Conservation (phyloP, 148 eudicot genomes). For the Chenopodium quinoa region DNA sequence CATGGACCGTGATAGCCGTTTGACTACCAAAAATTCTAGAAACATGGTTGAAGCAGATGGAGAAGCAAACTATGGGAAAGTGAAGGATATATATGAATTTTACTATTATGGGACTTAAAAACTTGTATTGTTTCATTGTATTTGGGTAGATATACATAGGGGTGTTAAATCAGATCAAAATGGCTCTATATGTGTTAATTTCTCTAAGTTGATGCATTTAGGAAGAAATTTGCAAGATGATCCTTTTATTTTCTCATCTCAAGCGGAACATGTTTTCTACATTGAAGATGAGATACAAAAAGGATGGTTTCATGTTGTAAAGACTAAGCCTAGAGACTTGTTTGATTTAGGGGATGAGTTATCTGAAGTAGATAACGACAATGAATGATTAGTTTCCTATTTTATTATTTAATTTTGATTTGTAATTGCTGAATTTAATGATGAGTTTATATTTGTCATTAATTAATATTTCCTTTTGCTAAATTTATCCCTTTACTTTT, state of each 20-base stretch:
- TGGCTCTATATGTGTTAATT: constrained; percentile 14
- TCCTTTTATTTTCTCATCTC: too few relatives aligned
- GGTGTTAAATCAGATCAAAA: not conserved
- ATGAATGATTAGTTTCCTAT: too few relatives aligned
- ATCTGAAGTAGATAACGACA: too few relatives aligned
- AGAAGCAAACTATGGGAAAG: too few relatives aligned
- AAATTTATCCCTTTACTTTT: too few relatives aligned
- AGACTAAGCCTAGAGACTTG: constrained; percentile 23
- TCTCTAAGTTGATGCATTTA: constrained; percentile 21
- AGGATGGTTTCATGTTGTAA: constrained; percentile 25
- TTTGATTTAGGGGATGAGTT: constrained; percentile 18
- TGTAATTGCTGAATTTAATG: not conserved
- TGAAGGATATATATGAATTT: too few relatives aligned
- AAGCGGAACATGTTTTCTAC: too few relatives aligned
- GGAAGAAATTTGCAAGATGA: too few relatives aligned
- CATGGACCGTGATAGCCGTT: not conserved
- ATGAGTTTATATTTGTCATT: not conserved
- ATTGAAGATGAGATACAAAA: too few relatives aligned
- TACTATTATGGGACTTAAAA: not conserved
- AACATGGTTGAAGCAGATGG: not conserved
- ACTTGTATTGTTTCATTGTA: constrained; percentile 16
- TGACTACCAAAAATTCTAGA: not conserved
- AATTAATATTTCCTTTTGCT: too few relatives aligned
- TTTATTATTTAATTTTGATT: not conserved
- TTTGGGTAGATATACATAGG: constrained; percentile 21